A percentile compares a stretch with the other conserved stretches of the same genome.
Evolutionary conservation across 108 stramenopile genomes (phyloP).

Genomic region (Skeletonema grethae): DNA sequence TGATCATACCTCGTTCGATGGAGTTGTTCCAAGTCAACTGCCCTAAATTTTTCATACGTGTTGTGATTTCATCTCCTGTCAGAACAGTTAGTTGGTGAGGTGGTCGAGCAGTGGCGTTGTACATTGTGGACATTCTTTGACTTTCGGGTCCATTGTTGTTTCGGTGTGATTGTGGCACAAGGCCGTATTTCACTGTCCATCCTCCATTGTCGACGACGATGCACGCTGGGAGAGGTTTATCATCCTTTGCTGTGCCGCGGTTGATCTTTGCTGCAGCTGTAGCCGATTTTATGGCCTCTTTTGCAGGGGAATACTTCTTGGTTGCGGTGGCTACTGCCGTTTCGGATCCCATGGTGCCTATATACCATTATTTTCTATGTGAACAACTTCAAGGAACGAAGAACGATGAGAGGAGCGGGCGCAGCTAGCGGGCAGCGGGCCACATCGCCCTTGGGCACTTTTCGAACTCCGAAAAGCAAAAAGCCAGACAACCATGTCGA

Average conservation of each 20-base stretch:
- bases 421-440: too few species aligned
- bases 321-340: not conserved
- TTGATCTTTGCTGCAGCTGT: not conserved
- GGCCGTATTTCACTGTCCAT: slow-evolving; percentile 76
- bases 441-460: too few species aligned
- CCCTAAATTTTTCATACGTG: slow-evolving; percentile 65
- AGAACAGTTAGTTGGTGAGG: slow-evolving; percentile 76
- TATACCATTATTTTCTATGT: too few species aligned
- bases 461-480: too few species aligned
- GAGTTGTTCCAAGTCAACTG: slow-evolving; percentile 60
- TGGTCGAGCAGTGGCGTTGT: slow-evolving; percentile 80
- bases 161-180: slow-evolving; percentile 17
- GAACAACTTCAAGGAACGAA: too few species aligned
- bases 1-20: slow-evolving; percentile 70
- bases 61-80: slow-evolving; percentile 69
- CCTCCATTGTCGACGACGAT: slow-evolving; percentile 89
- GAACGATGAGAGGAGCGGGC: too few species aligned
- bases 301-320: not conserved
- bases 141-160: not conserved
- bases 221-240: slow-evolving; percentile 2
- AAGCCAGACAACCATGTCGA: too few species aligned
- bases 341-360: not conserved
- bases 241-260: not conserved
- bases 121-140: slow-evolving; percentile 40
- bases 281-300: not conserved